These are phyloP conservation scores for Sporisorium exsertum DNA, from an alignment of 1,284 basidiomycete species.

Conservation along the genomic window DNA sequence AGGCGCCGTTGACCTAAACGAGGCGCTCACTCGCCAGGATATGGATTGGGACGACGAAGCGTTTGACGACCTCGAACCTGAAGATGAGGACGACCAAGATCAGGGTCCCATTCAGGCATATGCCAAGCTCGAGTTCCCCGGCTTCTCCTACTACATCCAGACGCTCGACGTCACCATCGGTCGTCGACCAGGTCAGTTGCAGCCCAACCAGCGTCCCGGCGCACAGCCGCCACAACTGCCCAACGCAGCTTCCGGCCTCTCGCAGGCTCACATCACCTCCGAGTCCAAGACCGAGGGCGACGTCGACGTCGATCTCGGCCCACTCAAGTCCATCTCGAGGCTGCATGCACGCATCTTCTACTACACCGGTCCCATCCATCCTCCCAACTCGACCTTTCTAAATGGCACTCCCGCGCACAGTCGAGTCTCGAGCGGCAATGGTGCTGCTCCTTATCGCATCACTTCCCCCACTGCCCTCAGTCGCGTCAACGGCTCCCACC, in stretches of 20 bases:
- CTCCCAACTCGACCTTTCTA: constrained; percentile 30
- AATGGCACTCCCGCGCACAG: constrained; percentile 37
- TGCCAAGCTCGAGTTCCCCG: constrained; percentile 90
- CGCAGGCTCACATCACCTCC: constrained; percentile 54
- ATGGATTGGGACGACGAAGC: constrained; percentile 50
- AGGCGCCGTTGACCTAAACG: constrained; percentile 50
- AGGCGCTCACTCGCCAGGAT: constrained; percentile 39
- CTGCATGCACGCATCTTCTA: constrained; percentile 92
- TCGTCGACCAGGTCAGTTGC: constrained; percentile 71
- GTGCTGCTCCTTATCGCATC: constrained; percentile 36
- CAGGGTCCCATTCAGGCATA: constrained; percentile 80
- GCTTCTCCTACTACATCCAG: constrained; percentile 87
- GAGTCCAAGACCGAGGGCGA: constrained; percentile 54
- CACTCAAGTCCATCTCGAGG: constrained; percentile 94
- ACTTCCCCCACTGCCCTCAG: constrained; percentile 44
- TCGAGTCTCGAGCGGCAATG: constrained; percentile 30
- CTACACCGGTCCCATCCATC: constrained; percentile 52
- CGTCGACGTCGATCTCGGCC: constrained; percentile 91
- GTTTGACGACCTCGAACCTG: constrained; percentile 36
- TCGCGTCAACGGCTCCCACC: constrained; percentile 41
- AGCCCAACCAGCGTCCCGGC: constrained; percentile 33
- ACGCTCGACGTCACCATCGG: constrained; percentile 80
- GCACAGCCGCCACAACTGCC: constrained; percentile 40
- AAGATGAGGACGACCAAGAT: constrained; percentile 46
- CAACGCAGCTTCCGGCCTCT: constrained; percentile 45